These are phyloP conservation scores for Pouteria campechiana DNA, from an alignment of 179 eudicot species.

Conservation along the genomic window DNA sequence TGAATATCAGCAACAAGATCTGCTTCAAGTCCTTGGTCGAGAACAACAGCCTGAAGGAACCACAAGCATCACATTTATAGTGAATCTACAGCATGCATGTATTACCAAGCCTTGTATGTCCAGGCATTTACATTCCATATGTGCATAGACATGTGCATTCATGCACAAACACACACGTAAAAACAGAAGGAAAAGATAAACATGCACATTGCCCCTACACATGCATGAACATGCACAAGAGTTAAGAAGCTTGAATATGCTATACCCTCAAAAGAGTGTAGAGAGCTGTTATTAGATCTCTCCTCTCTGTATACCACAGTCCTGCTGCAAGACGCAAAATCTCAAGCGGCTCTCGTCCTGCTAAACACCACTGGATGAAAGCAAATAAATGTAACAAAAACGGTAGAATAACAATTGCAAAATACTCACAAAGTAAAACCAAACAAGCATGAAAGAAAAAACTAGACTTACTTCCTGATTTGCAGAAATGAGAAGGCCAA, in stretches of 20 bases:
- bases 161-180: neutral
- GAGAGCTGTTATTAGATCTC: slow-evolving; percentile 80
- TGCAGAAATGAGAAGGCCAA: slow-evolving; percentile 73
- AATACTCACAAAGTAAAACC: neutral
- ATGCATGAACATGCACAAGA: too few relatives aligned
- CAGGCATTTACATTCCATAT: too few relatives aligned
- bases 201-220: neutral
- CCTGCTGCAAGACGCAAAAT: slow-evolving; percentile 81
- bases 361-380: slow-evolving; percentile 64
- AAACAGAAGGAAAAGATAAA: neutral
- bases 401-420: neutral
- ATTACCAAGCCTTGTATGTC: too few relatives aligned
- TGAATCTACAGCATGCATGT: too few relatives aligned
- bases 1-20: slow-evolving; percentile 76
- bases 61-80: too few relatives aligned
- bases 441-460: neutral
- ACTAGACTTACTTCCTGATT: slow-evolving; percentile 70
- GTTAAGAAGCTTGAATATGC: neutral
- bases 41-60: slow-evolving; percentile 77
- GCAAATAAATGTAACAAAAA: slow-evolving; percentile 3
- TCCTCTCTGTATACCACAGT: slow-evolving; percentile 95
- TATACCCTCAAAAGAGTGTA: slow-evolving; percentile 83
- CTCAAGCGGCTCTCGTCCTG: slow-evolving; percentile 80
- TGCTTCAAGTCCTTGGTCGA: slow-evolving; percentile 86
- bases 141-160: neutral